Percentiles rank a stretch among this genome's conserved stretches.
phyloP scores from a whole-genome alignment of 192 early-diverging fungal species.

The Coemansia sp. region DNA sequence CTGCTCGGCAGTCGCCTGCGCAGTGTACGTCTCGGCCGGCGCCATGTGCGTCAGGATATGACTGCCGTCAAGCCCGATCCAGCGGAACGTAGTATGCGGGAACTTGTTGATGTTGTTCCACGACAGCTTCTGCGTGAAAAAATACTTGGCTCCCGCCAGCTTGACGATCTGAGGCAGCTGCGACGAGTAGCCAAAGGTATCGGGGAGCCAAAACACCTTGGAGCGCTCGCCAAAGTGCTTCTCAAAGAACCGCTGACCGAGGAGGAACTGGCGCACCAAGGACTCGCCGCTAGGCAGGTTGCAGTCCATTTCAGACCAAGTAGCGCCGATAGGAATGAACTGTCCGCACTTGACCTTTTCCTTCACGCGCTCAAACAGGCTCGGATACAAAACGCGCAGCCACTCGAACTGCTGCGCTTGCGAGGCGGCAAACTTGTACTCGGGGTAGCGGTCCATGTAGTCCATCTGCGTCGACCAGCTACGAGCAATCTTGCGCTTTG shows the following conservation, averaged over 20 bases:
- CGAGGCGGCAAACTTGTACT: constrained; percentile 91
- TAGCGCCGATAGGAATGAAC: constrained; percentile 94
- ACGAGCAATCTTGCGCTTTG: constrained; percentile 90
- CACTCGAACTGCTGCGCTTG: constrained; percentile 99
- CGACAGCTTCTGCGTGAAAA: constrained; percentile 98
- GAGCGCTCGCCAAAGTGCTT: constrained; percentile 71
- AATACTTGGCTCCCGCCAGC: constrained; percentile 82
- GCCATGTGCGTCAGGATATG: constrained; percentile 88
- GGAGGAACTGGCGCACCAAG: constrained; percentile 90
- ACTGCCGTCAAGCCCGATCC: constrained; percentile 90
- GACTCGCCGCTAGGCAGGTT: constrained; percentile 98
- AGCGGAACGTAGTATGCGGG: constrained; percentile 94
- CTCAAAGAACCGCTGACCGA: constrained; percentile 90
- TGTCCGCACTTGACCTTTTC: constrained; percentile 69
- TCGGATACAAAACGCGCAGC: constrained; percentile 82
- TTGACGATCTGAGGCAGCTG: constrained; percentile 93
- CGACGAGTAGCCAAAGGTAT: constrained; percentile 91
- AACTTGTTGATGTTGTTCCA: constrained; percentile 99
- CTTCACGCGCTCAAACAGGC: constrained; percentile 77
- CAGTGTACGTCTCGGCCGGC: constrained; percentile 87
- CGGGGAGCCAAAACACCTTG: constrained; percentile 93
- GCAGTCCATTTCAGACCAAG: constrained; percentile 99
- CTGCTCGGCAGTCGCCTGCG: constrained; percentile 61
- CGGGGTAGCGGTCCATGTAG: constrained; percentile 85
- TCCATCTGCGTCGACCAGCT: constrained; percentile 82